Percentiles rank a stretch among this genome's conserved stretches.
Evolutionary conservation across 1,139 yeast species (phyloP).

Genomic region (Suhomyces taliae): DNA sequence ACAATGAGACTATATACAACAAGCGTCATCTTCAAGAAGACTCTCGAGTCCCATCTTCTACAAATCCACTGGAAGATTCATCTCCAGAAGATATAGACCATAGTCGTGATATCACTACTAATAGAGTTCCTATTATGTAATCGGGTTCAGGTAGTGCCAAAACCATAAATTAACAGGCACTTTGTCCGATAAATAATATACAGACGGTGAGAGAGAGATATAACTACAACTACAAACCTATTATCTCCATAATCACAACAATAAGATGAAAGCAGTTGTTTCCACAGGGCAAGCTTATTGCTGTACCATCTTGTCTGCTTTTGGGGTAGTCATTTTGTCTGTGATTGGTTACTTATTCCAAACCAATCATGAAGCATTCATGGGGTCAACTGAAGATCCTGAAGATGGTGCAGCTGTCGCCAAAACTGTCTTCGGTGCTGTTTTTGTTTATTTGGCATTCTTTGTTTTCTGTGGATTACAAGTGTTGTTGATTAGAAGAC

Average conservation of each 20-base stretch:
- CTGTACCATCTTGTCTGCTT: conserved; percentile 88
- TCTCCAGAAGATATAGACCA: conserved; percentile 2
- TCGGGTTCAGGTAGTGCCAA: conserved; percentile 4
- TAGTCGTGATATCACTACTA: too few species aligned
- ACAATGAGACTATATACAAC: background rate
- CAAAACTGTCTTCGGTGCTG: conserved; percentile 85
- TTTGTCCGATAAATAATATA: background rate
- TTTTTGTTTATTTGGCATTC: conserved; percentile 74
- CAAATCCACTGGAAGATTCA: conserved; percentile 2
- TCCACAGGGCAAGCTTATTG: conserved; percentile 85
- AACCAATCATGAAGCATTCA: conserved; percentile 82
- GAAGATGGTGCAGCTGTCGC: conserved; percentile 94
- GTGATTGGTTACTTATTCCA: conserved; percentile 82
- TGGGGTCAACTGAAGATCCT: conserved; percentile 90
- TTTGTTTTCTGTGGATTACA: conserved; percentile 90
- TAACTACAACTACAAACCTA: background rate
- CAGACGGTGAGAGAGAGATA: background rate
- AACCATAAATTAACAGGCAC: background rate
- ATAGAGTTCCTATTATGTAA: background rate
- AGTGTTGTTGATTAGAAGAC: conserved; percentile 60
- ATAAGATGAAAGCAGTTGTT: conserved; percentile 27
- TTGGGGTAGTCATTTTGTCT: conserved; percentile 84
- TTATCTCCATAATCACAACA: background rate
- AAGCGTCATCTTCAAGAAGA: background rate
- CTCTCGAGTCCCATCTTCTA: background rate